Evolutionary conservation across 768 basidiomycete genomes (phyloP), one percentile per base, ranked within the genome.

Genomic region (Ramaria rubella): DNA sequence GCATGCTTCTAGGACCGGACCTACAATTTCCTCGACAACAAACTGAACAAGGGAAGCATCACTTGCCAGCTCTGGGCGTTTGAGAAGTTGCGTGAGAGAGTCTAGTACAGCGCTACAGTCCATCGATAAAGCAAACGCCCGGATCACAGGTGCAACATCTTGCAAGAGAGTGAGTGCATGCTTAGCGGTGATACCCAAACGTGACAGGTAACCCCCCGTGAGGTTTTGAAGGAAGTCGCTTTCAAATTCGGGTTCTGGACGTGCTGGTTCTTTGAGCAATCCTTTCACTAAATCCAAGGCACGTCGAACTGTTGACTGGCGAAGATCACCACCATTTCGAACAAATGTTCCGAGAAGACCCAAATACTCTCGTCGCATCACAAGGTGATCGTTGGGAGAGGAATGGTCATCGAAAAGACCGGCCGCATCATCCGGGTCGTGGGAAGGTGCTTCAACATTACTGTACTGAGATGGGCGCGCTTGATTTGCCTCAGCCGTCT

Each of bases 301-400:
- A 15, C 60, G 54, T 30, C 49, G 52, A 29, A 64, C 50, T 6
- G 61, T 59, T 17, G 55, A 38, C 1, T 46, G 33, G 4, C 55
- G 36, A 15, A 64, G 58, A 7, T 59, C 45, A 4, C 65, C 65
- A 21, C 65, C 66, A 9, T 59, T 61, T 23, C 54, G 42, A 15
- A 49, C 59, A 50, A 58, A 68, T 11, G 59, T 59, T 15, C 58
- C 53, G 5, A 68, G 42, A 7, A 66, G 59, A 2, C 54, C 71
- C 5, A 90, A 73, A 66, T 81, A 89, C 60, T 89, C 86, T 46
- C 82, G 64, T 21, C 83, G 75, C 81, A 90, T 85, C 7, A 72
- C 68, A 21, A 70, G 68, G 6, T 80, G 63, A 64, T 86, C 79
- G 63, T 82, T 82, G 1, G 82, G 74, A 4, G 71, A 61, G 58